Percentiles rank a stretch among this genome's conserved stretches.
These are phyloP conservation scores for Boletus subparvulus DNA, from an alignment of 768 basidiomycete species.

Conservation along the genomic window DNA sequence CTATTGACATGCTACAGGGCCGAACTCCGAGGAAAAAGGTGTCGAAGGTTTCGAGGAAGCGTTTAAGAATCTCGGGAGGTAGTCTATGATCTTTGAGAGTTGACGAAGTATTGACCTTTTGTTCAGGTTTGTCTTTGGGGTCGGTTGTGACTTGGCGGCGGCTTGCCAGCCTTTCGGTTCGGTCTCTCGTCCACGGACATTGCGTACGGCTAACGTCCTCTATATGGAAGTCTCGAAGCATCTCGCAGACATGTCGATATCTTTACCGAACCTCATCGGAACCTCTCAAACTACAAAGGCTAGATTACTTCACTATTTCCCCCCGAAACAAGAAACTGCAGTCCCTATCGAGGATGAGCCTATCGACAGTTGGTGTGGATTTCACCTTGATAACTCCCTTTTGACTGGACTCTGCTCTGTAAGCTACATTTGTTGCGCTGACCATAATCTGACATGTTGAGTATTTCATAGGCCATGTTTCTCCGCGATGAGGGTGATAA, in stretches of 20 bases:
- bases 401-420: constrained; percentile 93
- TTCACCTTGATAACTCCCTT: constrained; percentile 88
- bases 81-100: constrained; percentile 9
- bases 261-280: constrained; percentile 69
- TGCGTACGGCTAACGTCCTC: constrained; percentile 1
- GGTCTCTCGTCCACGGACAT: not conserved
- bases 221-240: constrained; percentile 55
- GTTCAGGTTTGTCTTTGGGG: constrained; percentile 71
- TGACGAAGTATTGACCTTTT: constrained; percentile 2
- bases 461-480: constrained; percentile 70
- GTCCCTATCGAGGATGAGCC: constrained; percentile 53
- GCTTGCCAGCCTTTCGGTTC: constrained; percentile 93
- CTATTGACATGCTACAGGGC: constrained; percentile 50
- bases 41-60: constrained; percentile 80
- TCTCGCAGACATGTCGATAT: constrained; percentile 59
- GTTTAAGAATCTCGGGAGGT: constrained; percentile 85
- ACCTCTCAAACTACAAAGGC: constrained; percentile 87
- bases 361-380: constrained; percentile 91
- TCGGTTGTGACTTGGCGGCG: constrained; percentile 76
- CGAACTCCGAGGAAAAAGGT: constrained; percentile 50
- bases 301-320: constrained; percentile 94
- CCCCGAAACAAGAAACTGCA: constrained; percentile 48
- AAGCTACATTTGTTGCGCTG: constrained; percentile 22
- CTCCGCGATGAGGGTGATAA: constrained; percentile 48
- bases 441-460: constrained; percentile 1